Base-by-base conservation (phyloP, 1,284 basidiomycete species). In the Fomitopsis palustris region DNA sequence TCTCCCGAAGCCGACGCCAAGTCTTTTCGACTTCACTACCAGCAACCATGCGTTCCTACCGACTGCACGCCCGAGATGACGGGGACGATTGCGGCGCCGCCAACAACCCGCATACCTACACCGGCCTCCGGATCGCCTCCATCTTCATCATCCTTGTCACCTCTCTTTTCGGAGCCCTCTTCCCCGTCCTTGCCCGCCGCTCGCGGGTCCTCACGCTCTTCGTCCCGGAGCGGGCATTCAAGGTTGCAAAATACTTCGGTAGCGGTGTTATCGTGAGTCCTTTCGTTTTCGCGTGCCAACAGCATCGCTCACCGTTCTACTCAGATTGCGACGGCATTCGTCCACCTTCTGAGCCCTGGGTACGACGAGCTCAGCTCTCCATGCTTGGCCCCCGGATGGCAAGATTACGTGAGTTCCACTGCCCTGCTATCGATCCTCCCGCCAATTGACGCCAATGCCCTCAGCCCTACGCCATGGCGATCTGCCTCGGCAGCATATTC, bases 211-310 rank as follows among this genome's bases (percentile, higher is more conserved):
- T 91, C 16, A 76, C 74, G 59, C 25, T 55, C 9, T 59, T 54
- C 16, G 79, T 95, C 2, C 92, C 93, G 2, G 80, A 78, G 53
- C 61, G 71, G 12, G 75, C 88, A 1, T 95, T 92, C 65, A 88
- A 95, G 51, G 95, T 96, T 70, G 90, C 92, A 31, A 97, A 96
- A 75, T 98, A 92, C 77, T 98, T 98, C 75, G 96, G 96, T 52
- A 95, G 93, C 8, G 94, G 93, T 31, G 92, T 96, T 61, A 95
- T 96, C 70, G 89, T 90, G 62, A 64, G 85, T 78, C 16, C 47
- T 55, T 54, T 55, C 63, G 12, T 41, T 47, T 69, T 61, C 72
- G 21, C 12, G 41, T 33, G 54, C n/a, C 8, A 37, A 25, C 21
- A 53, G 19, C n/a, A 8, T 31, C 29, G 37, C 55, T 29, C 37